A percentile compares a stretch with the other conserved stretches of the same genome.
phyloP scores from a whole-genome alignment of 805 yeast species.

The Candida silvatica region DNA sequence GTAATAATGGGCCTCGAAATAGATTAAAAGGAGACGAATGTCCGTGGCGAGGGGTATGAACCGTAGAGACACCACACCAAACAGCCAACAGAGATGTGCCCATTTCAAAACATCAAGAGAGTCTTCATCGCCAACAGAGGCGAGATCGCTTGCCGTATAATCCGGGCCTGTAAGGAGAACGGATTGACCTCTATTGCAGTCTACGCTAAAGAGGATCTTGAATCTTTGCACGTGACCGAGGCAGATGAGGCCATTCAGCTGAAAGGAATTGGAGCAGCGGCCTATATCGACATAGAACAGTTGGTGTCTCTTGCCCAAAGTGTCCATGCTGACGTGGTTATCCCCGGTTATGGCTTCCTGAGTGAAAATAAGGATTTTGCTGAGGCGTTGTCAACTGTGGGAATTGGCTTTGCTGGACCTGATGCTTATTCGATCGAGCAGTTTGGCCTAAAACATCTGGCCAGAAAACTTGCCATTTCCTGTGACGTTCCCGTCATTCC shows the following conservation, averaged over 20 bases:
- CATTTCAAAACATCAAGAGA: slow-evolving; percentile 8
- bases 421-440: slow-evolving; percentile 15
- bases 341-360: slow-evolving; percentile 33
- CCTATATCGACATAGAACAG: slow-evolving; percentile 15
- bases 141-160: slow-evolving; percentile 20
- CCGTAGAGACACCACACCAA: no score
- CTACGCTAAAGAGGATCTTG: slow-evolving; percentile 20
- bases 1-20: no score
- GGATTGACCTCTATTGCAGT: slow-evolving; percentile 14
- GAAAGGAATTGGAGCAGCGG: slow-evolving; percentile 21
- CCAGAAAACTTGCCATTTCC: slow-evolving; percentile 17
- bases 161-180: slow-evolving; percentile 13
- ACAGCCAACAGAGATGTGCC: no score
- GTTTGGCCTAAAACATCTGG: slow-evolving; percentile 22
- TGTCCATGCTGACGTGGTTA: slow-evolving; percentile 26
- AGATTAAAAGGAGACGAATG: no score
- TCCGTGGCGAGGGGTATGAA: no score
- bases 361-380: slow-evolving; percentile 25
- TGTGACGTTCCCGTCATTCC: slow-evolving; percentile 21
- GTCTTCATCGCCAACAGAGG: slow-evolving; percentile 20
- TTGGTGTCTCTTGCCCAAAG: slow-evolving; percentile 22
- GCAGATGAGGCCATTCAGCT: slow-evolving; percentile 19
- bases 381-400: slow-evolving; percentile 6
- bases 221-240: slow-evolving; percentile 19
- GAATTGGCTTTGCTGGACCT: slow-evolving; percentile 21